Base-by-base conservation (phyloP, 139 green algal genomes). In the Chlorella vulgaris region DNA sequence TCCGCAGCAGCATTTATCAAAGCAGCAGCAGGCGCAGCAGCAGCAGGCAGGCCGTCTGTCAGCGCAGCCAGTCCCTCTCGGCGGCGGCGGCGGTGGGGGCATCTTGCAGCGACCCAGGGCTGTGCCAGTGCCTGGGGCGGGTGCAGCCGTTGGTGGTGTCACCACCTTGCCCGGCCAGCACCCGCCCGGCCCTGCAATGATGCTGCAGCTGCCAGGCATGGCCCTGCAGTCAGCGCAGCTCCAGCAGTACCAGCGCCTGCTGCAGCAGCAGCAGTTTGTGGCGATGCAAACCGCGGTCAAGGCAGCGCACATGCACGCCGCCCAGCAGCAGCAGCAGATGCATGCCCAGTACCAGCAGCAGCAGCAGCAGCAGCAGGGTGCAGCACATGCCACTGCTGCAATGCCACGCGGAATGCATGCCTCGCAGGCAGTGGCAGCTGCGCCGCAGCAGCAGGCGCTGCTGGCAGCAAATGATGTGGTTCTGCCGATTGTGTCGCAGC, bases 211-310 rank as follows among this genome's bases (percentile, higher is more conserved):
- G 73, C 73, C 67, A 53, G 51, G 51, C 0, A 7, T 69, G 51
- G 7, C 33, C 4, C n/a, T 79, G 53, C 73, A 28, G 53, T 53
- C 73, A 10, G 24, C 22, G 6, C 73, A 79, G 53, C 73, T 79
- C 51, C 69, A 76, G 69, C 69, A 76, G 40, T 76, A 76, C 43
- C 53, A 67, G 36, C 73, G 62, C 7, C 43, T 50, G 73, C 73
- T 55, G 53, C 73, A 79, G 36, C 73, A 79, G 36, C 73, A 79
- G 36, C 73, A 79, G 73, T 35, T 78, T 24, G 73, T 35, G 26
- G 73, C 73, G 6, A 43, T 53, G 53, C 29, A 40, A 26, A 53
- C 73, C 21, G 53, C 73, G 35, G 73, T 53, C n/a, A 39, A n/a
- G n/a, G n/a, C 73, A 33, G 68, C 66, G 51, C 50, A 67, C 22